phyloP scores from a whole-genome alignment of 208 protist genomes.

The Wallacemonas rigidus region DNA sequence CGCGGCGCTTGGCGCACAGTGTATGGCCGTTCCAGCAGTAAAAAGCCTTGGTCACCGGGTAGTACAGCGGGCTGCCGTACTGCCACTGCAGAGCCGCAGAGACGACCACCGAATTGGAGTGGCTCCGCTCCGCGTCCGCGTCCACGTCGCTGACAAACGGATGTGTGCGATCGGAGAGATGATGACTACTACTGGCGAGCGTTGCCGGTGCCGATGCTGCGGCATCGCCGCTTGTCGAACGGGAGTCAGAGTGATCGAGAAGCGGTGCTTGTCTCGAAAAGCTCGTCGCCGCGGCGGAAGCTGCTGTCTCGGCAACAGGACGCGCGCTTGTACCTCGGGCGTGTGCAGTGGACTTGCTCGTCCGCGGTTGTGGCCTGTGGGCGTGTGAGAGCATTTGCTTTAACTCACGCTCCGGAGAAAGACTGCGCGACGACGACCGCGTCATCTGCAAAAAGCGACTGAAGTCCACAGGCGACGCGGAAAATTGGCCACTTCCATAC shows the following conservation, averaged over 20 bases:
- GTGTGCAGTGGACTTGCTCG: background rate
- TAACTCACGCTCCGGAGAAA: constrained; percentile 76
- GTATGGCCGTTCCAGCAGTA: constrained; percentile 69
- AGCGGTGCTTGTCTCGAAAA: constrained; percentile 20
- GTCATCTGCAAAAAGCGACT: constrained; percentile 63
- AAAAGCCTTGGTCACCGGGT: constrained; percentile 58
- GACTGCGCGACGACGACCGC: constrained; percentile 44
- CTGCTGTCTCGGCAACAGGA: background rate
- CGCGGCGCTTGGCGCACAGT: constrained; percentile 31
- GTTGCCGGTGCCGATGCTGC: background rate
- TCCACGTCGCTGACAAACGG: constrained; percentile 1
- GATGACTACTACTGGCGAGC: background rate
- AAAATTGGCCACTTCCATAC: constrained; percentile 25
- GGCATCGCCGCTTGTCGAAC: constrained; percentile 9
- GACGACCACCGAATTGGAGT: background rate
- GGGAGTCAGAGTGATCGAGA: background rate
- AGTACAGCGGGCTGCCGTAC: constrained; percentile 79
- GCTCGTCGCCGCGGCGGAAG: background rate
- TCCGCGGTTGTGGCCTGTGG: constrained; percentile 5
- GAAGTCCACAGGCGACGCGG: constrained; percentile 59
- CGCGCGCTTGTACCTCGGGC: background rate
- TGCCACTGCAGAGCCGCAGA: constrained; percentile 34
- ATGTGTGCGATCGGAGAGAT: background rate
- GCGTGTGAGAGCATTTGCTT: constrained; percentile 66
- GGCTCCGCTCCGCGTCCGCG: background rate